Conservation (phyloP, 139 green algal species). For the Astrephomene gubernaculifera region DNA sequence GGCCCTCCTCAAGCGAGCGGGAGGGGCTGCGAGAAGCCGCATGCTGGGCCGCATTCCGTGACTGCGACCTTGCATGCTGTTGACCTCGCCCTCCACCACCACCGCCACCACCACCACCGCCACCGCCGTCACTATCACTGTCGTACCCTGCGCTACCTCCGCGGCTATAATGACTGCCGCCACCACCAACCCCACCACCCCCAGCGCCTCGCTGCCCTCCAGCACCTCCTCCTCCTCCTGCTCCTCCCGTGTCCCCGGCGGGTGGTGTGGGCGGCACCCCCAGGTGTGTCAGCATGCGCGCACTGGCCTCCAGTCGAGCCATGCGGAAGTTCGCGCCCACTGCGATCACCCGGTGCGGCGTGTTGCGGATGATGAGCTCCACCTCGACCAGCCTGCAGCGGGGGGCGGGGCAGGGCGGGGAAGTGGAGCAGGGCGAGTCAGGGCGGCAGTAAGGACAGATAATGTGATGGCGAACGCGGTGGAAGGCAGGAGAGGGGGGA, state of each 20-base stretch:
- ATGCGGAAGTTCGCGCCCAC: not conserved
- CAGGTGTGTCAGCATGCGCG: not conserved
- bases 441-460: too few relatives aligned
- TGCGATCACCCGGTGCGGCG: not conserved
- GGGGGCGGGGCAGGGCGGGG: too few relatives aligned
- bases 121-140: constrained; percentile 16
- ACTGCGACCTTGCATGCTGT: too few relatives aligned
- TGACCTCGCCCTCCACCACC: not conserved
- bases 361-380: constrained; percentile 11
- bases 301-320: not conserved
- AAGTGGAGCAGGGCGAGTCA: too few relatives aligned
- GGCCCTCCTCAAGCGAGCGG: not conserved
- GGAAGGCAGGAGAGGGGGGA: too few relatives aligned
- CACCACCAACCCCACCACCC: too few relatives aligned
- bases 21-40: not conserved
- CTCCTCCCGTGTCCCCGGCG: not conserved
- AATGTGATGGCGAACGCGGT: too few relatives aligned
- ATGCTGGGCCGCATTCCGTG: too few relatives aligned
- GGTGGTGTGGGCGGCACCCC: not conserved
- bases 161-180: too few relatives aligned
- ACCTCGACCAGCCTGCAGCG: not conserved
- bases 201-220: too few relatives aligned
- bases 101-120: not conserved
- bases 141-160: not conserved
- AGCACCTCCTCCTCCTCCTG: too few relatives aligned